Conservation (phyloP, 805 yeast species). For the Ogataea wickerhamii region DNA sequence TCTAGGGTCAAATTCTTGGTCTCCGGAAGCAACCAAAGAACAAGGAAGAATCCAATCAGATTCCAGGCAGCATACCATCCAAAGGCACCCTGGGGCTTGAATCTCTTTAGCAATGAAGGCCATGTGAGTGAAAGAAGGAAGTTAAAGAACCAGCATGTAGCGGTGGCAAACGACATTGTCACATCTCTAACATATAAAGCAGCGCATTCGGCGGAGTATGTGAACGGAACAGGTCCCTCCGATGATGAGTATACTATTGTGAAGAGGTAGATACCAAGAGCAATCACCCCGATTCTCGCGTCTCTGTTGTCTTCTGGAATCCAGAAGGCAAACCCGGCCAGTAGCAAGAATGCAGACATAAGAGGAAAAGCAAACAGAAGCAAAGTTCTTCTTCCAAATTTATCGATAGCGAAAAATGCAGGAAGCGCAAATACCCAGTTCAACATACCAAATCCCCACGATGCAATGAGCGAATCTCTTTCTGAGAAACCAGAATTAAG, state of each 20-base stretch:
- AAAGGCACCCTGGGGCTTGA: slow-evolving; percentile 80
- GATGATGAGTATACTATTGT: slow-evolving; percentile 76
- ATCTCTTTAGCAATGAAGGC: slow-evolving; percentile 66
- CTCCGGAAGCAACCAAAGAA: slow-evolving; percentile 69
- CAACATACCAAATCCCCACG: slow-evolving; percentile 83
- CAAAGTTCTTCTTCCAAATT: slow-evolving; percentile 66
- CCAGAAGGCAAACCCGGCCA: slow-evolving; percentile 72
- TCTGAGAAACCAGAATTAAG: slow-evolving; percentile 60
- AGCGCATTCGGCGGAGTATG: slow-evolving; percentile 82
- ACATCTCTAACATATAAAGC: slow-evolving; percentile 76
- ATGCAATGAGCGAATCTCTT: slow-evolving; percentile 65
- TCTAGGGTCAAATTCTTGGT: slow-evolving; percentile 71
- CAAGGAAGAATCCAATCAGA: slow-evolving; percentile 62
- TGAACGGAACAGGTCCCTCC: slow-evolving; percentile 88
- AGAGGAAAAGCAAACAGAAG: slow-evolving; percentile 59
- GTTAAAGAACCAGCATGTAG: slow-evolving; percentile 72
- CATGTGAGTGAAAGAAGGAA: slow-evolving; percentile 70
- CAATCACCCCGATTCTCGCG: slow-evolving; percentile 63
- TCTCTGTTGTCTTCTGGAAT: slow-evolving; percentile 43
- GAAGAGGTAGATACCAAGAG: slow-evolving; percentile 71
- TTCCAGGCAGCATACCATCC: slow-evolving; percentile 90
- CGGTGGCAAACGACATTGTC: slow-evolving; percentile 78
- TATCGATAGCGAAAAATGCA: slow-evolving; percentile 75
- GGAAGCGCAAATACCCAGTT: slow-evolving; percentile 81
- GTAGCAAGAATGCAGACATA: slow-evolving; percentile 55